These are phyloP conservation scores for Tricholoma hemisulphureum DNA, from an alignment of 768 basidiomycete species.

Conservation along the genomic window DNA sequence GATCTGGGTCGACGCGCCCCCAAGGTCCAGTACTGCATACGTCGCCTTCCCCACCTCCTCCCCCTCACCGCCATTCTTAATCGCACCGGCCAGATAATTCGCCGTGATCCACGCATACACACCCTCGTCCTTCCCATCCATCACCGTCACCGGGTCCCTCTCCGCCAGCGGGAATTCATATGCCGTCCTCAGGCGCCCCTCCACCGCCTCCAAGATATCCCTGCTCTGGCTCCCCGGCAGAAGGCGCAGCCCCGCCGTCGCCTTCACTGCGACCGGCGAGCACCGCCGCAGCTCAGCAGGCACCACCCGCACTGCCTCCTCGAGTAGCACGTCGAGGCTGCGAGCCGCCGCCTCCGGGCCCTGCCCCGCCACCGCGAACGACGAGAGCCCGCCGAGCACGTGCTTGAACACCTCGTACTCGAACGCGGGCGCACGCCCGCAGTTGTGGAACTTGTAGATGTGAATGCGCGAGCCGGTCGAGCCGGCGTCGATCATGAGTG, in stretches of 20 bases:
- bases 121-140: slow-evolving; percentile 96
- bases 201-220: slow-evolving; percentile 76
- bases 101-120: slow-evolving; percentile 99
- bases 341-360: slow-evolving; percentile 70
- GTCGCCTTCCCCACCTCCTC: slow-evolving; percentile 11
- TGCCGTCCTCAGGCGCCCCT: slow-evolving; percentile 47
- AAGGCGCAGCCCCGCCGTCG: slow-evolving; percentile 82
- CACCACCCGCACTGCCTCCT: slow-evolving; percentile 77
- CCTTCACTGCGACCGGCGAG: slow-evolving; percentile 89
- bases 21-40: slow-evolving; percentile 92
- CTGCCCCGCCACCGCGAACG: slow-evolving; percentile 52
- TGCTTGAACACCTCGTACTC: slow-evolving; percentile 94
- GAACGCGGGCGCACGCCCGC: slow-evolving; percentile 67
- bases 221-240: slow-evolving; percentile 60
- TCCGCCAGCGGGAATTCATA: slow-evolving; percentile 65
- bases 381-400: slow-evolving; percentile 77
- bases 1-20: slow-evolving; percentile 96
- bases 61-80: slow-evolving; percentile 51
- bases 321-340: slow-evolving; percentile 74
- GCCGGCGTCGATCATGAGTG: slow-evolving; percentile 97
- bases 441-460: slow-evolving; percentile 98
- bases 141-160: slow-evolving; percentile 72
- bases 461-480: slow-evolving; percentile 97
- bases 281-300: slow-evolving; percentile 67
- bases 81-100: slow-evolving; percentile 83